phyloP scores from a whole-genome alignment of 2,329 filamentous ascomycete genomes.

The Fusarium citri region DNA sequence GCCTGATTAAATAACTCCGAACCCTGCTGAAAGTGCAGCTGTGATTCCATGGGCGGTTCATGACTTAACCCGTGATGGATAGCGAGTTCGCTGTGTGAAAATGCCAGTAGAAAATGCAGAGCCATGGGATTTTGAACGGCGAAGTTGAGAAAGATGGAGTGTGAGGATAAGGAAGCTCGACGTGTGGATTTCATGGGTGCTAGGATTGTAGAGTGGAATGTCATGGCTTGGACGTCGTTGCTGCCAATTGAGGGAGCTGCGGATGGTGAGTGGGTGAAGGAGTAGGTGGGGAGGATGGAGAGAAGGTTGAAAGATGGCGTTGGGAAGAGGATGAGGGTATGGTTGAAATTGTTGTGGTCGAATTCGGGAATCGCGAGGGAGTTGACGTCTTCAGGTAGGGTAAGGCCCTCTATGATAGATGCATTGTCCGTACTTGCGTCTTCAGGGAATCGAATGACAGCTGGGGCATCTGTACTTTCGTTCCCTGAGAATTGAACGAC shows the following conservation, averaged over 20 bases:
- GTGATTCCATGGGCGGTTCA: conserved; percentile 4
- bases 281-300: conserved; percentile 5
- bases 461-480: too few relatives aligned
- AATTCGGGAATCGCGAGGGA: background rate
- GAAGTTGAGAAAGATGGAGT: conserved; percentile 24
- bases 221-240: conserved; percentile 20
- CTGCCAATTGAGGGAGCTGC: conserved; percentile 11
- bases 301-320: conserved; percentile 9
- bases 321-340: conserved; percentile 2
- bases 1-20: conserved; percentile 7
- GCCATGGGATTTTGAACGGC: conserved; percentile 17
- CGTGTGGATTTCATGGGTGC: conserved; percentile 22
- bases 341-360: background rate
- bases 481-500: background rate
- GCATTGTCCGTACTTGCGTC: accelerated
- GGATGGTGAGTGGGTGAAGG: conserved; percentile 8
- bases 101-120: background rate
- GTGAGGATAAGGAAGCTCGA: conserved; percentile 4
- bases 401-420: background rate
- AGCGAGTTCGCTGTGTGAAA: conserved; percentile 12
- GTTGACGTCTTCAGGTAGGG: background rate
- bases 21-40: conserved; percentile 10
- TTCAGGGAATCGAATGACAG: background rate
- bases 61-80: conserved; percentile 9
- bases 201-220: conserved; percentile 14